These are phyloP conservation scores for Diplodia seriata DNA, from an alignment of 2,329 filamentous ascomycete species.

Conservation along the genomic window DNA sequence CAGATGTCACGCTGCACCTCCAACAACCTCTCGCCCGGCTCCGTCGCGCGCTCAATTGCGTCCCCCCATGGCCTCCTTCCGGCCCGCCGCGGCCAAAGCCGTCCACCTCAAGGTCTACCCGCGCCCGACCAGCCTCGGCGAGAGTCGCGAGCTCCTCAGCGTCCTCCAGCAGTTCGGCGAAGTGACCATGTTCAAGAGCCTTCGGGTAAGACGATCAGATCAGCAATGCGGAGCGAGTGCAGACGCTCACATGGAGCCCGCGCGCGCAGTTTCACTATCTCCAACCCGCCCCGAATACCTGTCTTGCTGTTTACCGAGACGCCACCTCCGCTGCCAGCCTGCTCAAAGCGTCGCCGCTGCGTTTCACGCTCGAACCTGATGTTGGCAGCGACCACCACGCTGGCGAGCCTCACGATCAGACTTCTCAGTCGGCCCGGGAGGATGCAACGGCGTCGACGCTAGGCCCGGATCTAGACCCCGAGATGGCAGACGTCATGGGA, in stretches of 20 bases:
- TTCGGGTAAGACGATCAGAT: constrained; percentile 45
- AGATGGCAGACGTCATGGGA: constrained; percentile 34
- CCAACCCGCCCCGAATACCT: constrained; percentile 50
- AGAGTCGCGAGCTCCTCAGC: constrained; percentile 57
- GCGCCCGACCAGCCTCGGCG: constrained; percentile 55
- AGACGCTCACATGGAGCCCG: constrained; percentile 31
- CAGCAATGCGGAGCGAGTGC: constrained; percentile 24
- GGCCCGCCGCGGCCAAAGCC: constrained; percentile 45
- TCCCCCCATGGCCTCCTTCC: not conserved
- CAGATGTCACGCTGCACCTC: constrained; percentile 21
- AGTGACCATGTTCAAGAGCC: constrained; percentile 55
- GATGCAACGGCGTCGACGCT: not conserved
- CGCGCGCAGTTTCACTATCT: constrained; percentile 46
- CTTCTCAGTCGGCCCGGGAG: not conserved
- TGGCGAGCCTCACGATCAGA: constrained; percentile 23
- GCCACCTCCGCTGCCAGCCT: constrained; percentile 50
- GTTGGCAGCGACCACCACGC: constrained; percentile 23
- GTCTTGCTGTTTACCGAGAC: constrained; percentile 56
- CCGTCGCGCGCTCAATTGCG: not conserved
- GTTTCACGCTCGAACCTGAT: constrained; percentile 53
- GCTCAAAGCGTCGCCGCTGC: constrained; percentile 54
- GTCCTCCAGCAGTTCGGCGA: constrained; percentile 58
- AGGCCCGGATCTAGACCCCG: not conserved
- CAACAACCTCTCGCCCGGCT: not conserved
- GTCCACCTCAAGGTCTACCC: constrained; percentile 57